A percentile compares a stretch with the other conserved stretches of the same genome.
Evolutionary conservation across 257 asterid genomes (phyloP).

Genomic region (Buddleja alternifolia): DNA sequence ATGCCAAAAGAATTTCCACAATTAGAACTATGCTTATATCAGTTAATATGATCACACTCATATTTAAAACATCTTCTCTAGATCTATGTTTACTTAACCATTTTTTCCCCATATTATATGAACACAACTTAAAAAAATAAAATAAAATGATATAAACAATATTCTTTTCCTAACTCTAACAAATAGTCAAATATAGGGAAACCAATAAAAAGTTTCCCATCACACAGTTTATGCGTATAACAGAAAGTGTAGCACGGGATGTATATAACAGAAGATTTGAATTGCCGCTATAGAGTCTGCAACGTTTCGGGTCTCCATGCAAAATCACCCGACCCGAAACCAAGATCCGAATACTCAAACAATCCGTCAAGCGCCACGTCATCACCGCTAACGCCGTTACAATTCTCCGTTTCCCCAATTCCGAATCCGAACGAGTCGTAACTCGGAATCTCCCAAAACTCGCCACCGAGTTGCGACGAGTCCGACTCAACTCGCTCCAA

Average conservation of each 20-base stretch:
- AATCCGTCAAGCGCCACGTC: slow-evolving; percentile 48
- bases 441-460: slow-evolving; percentile 43
- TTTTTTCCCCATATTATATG: slow-evolving; percentile 24
- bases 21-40: neutral
- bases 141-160: slow-evolving; percentile 36
- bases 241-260: too few relatives aligned
- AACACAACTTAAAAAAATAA: neutral
- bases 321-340: slow-evolving; percentile 39
- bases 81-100: neutral
- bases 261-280: too few relatives aligned
- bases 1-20: too few relatives aligned
- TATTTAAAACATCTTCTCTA: neutral
- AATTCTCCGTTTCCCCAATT: slow-evolving; percentile 25
- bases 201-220: slow-evolving; percentile 26
- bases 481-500: slow-evolving; percentile 39
- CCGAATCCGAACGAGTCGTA: slow-evolving; percentile 54
- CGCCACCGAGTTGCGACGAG: slow-evolving; percentile 38
- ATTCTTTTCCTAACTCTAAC: slow-evolving; percentile 34
- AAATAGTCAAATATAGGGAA: neutral
- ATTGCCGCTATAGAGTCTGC: slow-evolving; percentile 65
- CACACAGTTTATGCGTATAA: too few relatives aligned
- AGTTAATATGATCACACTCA: too few relatives aligned
- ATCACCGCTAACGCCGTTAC: slow-evolving; percentile 31
- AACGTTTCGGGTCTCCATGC: slow-evolving; percentile 50
- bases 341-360: slow-evolving; percentile 46